Evolutionary conservation across 441 rosid species (phyloP).

Genomic region (California macrophylla): DNA sequence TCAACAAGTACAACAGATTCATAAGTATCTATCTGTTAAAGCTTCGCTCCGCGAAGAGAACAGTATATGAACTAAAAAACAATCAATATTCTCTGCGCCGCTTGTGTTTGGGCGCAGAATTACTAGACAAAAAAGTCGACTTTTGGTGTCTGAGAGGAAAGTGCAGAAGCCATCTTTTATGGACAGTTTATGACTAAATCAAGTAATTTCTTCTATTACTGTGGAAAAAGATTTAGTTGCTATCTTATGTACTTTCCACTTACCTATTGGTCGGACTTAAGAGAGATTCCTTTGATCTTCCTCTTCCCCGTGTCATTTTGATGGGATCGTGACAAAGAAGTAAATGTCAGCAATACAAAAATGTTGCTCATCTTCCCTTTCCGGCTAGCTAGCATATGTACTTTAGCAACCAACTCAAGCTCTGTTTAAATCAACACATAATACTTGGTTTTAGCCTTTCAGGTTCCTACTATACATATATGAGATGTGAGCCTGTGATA

Average conservation of each 20-base stretch:
- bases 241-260: not conserved
- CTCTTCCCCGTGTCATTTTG: not conserved
- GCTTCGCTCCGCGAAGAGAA: not conserved
- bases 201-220: no score
- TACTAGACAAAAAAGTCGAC: not conserved
- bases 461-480: not conserved
- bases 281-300: not conserved
- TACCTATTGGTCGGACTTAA: not conserved
- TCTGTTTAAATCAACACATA: constrained; percentile 32
- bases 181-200: no score
- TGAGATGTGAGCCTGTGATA: not conserved
- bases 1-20: not conserved
- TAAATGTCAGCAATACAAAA: not conserved
- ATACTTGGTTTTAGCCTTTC: not conserved
- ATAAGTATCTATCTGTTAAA: not conserved
- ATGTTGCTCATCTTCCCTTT: constrained; percentile 4
- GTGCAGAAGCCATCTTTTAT: no score
- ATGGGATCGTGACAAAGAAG: not conserved
- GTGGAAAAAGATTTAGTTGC: no score
- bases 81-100: no score
- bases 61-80: not conserved
- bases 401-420: constrained; percentile 64
- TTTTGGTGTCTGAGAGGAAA: not conserved
- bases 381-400: constrained; percentile 27
- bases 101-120: no score